Evolutionary conservation across 2,329 filamentous ascomycete genomes (phyloP).

Genomic region (Claviceps fusiformis): DNA sequence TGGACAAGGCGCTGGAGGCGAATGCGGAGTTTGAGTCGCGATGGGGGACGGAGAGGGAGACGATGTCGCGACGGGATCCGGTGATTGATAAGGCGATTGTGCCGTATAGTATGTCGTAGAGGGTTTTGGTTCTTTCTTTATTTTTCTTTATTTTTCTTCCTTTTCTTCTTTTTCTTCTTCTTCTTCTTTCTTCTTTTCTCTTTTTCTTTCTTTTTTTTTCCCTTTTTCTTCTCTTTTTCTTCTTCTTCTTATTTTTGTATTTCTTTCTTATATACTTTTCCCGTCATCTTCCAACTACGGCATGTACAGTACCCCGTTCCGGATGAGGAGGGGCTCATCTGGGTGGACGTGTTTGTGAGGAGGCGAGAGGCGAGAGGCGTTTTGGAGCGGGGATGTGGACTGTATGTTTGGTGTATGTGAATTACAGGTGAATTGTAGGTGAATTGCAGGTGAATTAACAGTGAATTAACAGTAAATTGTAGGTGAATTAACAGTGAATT

Average conservation of each 20-base stretch:
- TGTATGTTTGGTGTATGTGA: no score
- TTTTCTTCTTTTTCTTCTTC: neutral
- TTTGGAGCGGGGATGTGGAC: no score
- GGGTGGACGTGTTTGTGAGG: no score
- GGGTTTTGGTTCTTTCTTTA: neutral
- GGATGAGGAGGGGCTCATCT: no score
- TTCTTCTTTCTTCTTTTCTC: neutral
- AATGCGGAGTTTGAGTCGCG: constrained; percentile 60
- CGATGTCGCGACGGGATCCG: constrained; percentile 37
- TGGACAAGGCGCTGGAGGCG: constrained; percentile 49
- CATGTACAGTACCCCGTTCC: no score
- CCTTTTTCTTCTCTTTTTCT: constrained; percentile 1
- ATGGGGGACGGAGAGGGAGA: constrained; percentile 57
- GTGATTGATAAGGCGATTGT: constrained; percentile 52
- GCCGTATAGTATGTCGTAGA: constrained; percentile 33
- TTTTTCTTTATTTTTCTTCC: neutral
- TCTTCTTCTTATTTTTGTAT: neutral
- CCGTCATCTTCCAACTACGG: no score
- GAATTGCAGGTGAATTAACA: no score
- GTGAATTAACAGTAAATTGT: no score
- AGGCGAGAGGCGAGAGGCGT: no score
- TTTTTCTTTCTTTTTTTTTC: neutral
- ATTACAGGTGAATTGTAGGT: no score
- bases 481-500: no score
- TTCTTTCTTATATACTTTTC: neutral